phyloP scores from a whole-genome alignment of 2,329 filamentous ascomycete species.

The Apiospora hydei region DNA sequence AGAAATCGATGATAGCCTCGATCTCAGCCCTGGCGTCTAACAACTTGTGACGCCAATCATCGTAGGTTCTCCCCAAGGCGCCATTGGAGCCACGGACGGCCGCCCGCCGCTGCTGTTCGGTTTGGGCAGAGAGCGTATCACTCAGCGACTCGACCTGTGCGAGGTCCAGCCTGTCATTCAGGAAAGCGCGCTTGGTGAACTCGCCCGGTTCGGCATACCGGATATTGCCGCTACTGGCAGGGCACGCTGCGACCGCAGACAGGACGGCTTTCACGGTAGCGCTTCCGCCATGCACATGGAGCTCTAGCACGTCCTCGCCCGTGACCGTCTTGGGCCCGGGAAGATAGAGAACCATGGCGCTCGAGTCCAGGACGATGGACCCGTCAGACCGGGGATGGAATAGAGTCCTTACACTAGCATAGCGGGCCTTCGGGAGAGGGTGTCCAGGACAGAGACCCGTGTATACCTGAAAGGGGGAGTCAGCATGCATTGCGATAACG shows the following conservation, averaged over 20 bases:
- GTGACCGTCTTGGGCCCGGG: slow-evolving; percentile 83
- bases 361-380: slow-evolving; percentile 73
- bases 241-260: slow-evolving; percentile 71
- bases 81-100: slow-evolving; percentile 81
- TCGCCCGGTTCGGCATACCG: slow-evolving; percentile 95
- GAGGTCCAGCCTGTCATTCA: slow-evolving; percentile 84
- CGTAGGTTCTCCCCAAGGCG: slow-evolving; percentile 76
- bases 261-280: slow-evolving; percentile 90
- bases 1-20: slow-evolving; percentile 96
- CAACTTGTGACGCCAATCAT: slow-evolving; percentile 79
- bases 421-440: slow-evolving; percentile 54
- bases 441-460: slow-evolving; percentile 57
- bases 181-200: slow-evolving; percentile 91
- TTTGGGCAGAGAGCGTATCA: slow-evolving; percentile 72
- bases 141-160: slow-evolving; percentile 78
- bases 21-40: slow-evolving; percentile 87
- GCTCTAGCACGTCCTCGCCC: slow-evolving; percentile 89
- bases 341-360: slow-evolving; percentile 84
- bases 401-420: slow-evolving; percentile 78
- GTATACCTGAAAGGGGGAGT: slow-evolving; percentile 52
- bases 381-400: slow-evolving; percentile 56
- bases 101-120: slow-evolving; percentile 89
- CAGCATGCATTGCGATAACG: slow-evolving; percentile 28
- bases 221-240: slow-evolving; percentile 49
- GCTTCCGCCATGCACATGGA: slow-evolving; percentile 92